phyloP scores from a whole-genome alignment of 1,284 basidiomycete genomes.

The Vanrija sp. region DNA sequence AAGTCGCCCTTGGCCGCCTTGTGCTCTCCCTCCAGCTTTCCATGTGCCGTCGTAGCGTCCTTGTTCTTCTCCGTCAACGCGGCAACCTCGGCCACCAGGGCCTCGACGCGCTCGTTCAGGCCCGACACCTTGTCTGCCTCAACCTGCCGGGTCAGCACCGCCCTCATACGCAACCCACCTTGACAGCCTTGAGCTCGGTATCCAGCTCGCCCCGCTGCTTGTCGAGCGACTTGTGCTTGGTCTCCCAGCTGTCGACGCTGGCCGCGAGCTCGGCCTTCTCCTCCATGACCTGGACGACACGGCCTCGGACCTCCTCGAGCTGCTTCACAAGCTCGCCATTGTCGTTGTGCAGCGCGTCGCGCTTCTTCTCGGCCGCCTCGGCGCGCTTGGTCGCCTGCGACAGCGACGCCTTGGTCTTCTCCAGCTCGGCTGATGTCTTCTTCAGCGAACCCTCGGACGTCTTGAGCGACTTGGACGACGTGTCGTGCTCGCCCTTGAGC shows the following conservation, averaged over 20 bases:
- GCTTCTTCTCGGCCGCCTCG: slow-evolving; percentile 41
- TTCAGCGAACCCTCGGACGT: slow-evolving; percentile 11
- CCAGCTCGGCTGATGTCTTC: slow-evolving; percentile 16
- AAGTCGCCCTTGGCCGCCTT: not conserved
- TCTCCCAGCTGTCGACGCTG: slow-evolving; percentile 29
- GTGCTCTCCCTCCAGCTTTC: slow-evolving; percentile 23
- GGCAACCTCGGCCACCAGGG: slow-evolving; percentile 3
- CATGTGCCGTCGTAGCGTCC: slow-evolving; percentile 12
- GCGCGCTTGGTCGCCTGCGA: slow-evolving; percentile 28
- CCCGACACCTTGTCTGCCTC: slow-evolving; percentile 6
- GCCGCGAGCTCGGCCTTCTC: slow-evolving; percentile 42
- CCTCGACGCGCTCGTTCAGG: not conserved
- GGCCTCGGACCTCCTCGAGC: slow-evolving; percentile 45
- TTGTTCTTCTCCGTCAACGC: slow-evolving; percentile 5
- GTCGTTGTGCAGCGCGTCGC: slow-evolving; percentile 40
- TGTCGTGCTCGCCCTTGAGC: slow-evolving; percentile 18
- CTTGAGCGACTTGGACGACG: slow-evolving; percentile 14
- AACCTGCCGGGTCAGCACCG: slow-evolving; percentile 2
- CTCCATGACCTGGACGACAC: slow-evolving; percentile 43
- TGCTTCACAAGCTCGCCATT: slow-evolving; percentile 46
- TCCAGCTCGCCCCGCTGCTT: slow-evolving; percentile 25
- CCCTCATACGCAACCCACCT: slow-evolving; percentile 11
- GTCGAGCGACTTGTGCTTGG: slow-evolving; percentile 28
- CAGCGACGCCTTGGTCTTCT: slow-evolving; percentile 22
- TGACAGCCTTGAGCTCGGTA: slow-evolving; percentile 19